These are phyloP conservation scores for Fraxinus dipetala DNA, from an alignment of 305 asterid genomes.

Conservation along the genomic window DNA sequence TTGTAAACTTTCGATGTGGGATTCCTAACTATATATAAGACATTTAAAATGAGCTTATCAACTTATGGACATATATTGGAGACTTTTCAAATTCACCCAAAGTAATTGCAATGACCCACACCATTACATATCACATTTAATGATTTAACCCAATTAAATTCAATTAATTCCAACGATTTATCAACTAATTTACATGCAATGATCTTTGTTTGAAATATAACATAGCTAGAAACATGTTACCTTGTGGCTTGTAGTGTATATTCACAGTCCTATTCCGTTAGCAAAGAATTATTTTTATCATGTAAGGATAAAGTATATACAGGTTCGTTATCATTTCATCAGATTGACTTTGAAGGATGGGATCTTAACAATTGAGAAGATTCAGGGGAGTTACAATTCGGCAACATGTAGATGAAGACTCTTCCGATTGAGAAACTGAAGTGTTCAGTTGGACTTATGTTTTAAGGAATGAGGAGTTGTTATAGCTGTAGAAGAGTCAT, in stretches of 20 bases:
- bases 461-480: neutral
- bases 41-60: too few species aligned
- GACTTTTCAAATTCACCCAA: too few species aligned
- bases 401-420: neutral
- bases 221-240: slow-evolving; percentile 29
- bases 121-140: too few species aligned
- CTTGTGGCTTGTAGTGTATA: slow-evolving; percentile 30
- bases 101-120: too few species aligned
- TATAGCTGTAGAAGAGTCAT: neutral
- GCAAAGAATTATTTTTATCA: neutral
- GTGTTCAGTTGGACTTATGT: neutral
- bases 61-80: too few species aligned
- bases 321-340: neutral
- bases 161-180: neutral
- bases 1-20: too few species aligned
- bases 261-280: neutral
- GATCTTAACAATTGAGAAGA: neutral
- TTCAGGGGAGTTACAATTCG: neutral
- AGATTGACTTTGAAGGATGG: neutral
- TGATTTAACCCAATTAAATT: too few species aligned
- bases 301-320: neutral
- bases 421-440: neutral
- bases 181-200: neutral
- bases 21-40: too few species aligned
- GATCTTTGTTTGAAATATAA: neutral